Evolutionary conservation across 2,329 filamentous ascomycete species (phyloP), one percentile per base, ranked within the genome.

Genomic region (Beauveria caledonica): DNA sequence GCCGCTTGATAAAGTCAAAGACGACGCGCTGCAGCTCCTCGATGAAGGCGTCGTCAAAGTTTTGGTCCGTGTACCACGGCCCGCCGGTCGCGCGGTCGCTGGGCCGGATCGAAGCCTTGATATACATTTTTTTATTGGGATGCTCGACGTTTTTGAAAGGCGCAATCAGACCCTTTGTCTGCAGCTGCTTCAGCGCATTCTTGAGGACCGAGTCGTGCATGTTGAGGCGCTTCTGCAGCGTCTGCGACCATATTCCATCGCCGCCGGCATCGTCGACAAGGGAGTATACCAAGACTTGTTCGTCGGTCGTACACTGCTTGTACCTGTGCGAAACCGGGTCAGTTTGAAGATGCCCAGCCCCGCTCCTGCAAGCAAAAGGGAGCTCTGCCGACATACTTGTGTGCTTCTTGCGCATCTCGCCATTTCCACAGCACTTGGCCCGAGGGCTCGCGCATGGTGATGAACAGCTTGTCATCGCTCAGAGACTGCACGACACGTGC

Each of bases 121-220:
- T 96, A 80, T 94, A 99, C 83, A 96, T 96, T 76, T 96, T 96
- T 71, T 94, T 89, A 66, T 87, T 89, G 29, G 91, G 90, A 70
- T 89, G 87, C 76, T 96, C 92, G 74, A 96, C 92, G 73, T 88
- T 94, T 76, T 93, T 94, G 76, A 97, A 92, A 61, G 87, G 86
- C 68, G 89, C 89, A 72, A 99, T 92, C 71, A 95, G 86, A 40
- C 86, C 85, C 71, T 91, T 92, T 44, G 81, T 77, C 73, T 95
- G 89, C 63, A 99, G 85, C 64, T 87, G 85, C 77, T 95, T 96
- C 66, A 97, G 81, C 29, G 86, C 86, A 68, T 88, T 88, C 67
- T 89, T 89, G 67, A 97, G 82, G 42, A 89, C 85, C 54, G 87
- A 87, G 69, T 93, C 90, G 76, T 96, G 90, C 72, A 96, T 84